phyloP scores from a whole-genome alignment of 23 red algal species.

The Gracilaria gracilis region DNA sequence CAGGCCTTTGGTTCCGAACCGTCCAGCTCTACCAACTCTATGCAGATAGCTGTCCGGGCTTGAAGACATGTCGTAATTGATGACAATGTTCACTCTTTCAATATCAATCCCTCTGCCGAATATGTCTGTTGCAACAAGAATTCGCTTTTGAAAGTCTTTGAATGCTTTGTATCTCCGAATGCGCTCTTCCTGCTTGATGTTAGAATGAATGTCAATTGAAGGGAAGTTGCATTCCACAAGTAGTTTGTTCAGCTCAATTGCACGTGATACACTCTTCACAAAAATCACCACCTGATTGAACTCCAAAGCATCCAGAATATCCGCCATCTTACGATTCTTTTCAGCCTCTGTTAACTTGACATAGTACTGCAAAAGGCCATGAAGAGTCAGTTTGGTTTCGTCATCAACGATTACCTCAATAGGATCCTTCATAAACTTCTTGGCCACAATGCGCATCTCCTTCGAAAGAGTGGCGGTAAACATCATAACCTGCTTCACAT shows the following conservation, averaged over 20 bases:
- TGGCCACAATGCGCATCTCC: conserved; percentile 81
- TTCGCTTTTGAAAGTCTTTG: conserved; percentile 96
- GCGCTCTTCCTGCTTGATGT: conserved; percentile 90
- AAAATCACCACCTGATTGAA: conserved; percentile 99
- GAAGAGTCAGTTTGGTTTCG: conserved; percentile 96
- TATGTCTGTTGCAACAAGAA: conserved; percentile 95
- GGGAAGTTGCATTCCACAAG: conserved; percentile 94
- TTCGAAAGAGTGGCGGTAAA: conserved; percentile 93
- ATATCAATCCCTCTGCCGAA: conserved; percentile 96
- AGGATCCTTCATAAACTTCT: conserved; percentile 95
- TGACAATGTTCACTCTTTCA: conserved; percentile 96
- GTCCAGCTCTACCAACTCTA: conserved; percentile 92
- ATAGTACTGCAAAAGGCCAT: conserved; percentile 97
- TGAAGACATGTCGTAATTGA: conserved; percentile 97
- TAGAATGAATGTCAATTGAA: conserved; percentile 95
- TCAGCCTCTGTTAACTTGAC: conserved; percentile 87
- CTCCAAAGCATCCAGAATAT: conserved; percentile 93
- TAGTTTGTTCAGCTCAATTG: conserved; percentile 91
- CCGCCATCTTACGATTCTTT: conserved; percentile 96
- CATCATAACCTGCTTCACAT: conserved; percentile 99
- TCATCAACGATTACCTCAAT: conserved; percentile 96
- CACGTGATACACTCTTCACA: conserved; percentile 89
- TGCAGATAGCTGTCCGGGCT: conserved; percentile 92
- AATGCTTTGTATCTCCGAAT: conserved; percentile 96
- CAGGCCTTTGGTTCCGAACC: conserved; percentile 96